Conservation (phyloP, 1,284 basidiomycete genomes). For the Coniophora puteana region DNA sequence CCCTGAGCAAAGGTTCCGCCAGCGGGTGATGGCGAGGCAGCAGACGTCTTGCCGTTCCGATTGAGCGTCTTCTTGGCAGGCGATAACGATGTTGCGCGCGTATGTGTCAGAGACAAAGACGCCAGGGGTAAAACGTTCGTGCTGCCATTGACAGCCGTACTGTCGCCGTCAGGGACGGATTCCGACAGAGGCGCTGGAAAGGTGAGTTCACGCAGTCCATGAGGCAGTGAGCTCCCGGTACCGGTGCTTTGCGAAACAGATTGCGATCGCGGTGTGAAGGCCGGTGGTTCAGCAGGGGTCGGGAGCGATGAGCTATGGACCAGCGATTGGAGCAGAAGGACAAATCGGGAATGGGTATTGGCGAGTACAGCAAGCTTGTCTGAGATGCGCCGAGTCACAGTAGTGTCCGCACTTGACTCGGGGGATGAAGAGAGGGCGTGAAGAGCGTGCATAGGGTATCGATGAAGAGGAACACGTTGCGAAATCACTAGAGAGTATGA, state of each 20-base stretch:
- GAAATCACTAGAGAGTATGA: constrained; percentile 49
- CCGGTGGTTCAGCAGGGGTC: constrained; percentile 37
- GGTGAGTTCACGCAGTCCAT: constrained; percentile 51
- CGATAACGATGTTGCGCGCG: too few species aligned
- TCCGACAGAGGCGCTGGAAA: constrained; percentile 53
- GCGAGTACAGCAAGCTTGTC: constrained; percentile 44
- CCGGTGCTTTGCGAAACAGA: constrained; percentile 17
- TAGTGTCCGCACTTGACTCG: constrained; percentile 34
- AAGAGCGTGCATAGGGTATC: constrained; percentile 56
- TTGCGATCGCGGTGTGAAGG: too few species aligned
- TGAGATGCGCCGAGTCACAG: constrained; percentile 18
- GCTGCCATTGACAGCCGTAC: too few species aligned
- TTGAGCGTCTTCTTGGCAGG: too few species aligned
- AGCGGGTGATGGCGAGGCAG: too few species aligned
- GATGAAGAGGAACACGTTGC: constrained; percentile 55
- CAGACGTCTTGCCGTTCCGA: too few species aligned
- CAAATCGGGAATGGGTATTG: constrained; percentile 66
- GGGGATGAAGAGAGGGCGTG: constrained; percentile 37
- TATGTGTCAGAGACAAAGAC: too few species aligned
- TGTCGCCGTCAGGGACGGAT: constrained; percentile 17
- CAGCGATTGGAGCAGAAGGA: constrained; percentile 66
- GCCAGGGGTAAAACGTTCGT: too few species aligned
- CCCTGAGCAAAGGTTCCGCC: too few species aligned
- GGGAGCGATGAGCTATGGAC: constrained; percentile 53
- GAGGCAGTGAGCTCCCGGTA: constrained; percentile 18